Evolutionary conservation across 345 rosid genomes (phyloP).

Genomic region (Heritiera fomes): DNA sequence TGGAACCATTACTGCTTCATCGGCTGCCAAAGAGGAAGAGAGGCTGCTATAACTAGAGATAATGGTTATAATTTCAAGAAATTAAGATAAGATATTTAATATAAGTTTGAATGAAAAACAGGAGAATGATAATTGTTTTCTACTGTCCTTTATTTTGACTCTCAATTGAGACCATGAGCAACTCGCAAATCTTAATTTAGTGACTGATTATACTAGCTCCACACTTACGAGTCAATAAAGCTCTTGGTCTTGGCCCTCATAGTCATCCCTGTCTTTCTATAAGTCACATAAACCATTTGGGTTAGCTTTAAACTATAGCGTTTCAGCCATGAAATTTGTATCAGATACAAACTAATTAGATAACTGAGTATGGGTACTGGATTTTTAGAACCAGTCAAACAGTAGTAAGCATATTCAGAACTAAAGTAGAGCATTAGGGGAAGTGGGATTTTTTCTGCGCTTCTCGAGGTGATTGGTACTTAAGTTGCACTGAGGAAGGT

Average conservation of each 20-base stretch:
- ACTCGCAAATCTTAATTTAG: slow-evolving; percentile 25
- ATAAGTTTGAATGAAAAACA: not conserved
- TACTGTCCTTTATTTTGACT: not conserved
- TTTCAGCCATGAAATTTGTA: slow-evolving; percentile 3
- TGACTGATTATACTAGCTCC: slow-evolving; percentile 14
- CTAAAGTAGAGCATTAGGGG: slow-evolving; percentile 27
- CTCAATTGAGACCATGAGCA: slow-evolving; percentile 19
- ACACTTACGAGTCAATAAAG: slow-evolving; percentile 1
- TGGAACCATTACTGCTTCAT: not conserved
- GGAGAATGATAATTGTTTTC: not conserved
- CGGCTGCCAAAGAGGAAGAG: not conserved
- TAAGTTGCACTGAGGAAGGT: slow-evolving; percentile 35
- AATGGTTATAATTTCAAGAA: slow-evolving; percentile 1
- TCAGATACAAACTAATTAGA: slow-evolving; percentile 13
- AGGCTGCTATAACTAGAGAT: not conserved
- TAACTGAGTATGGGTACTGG: slow-evolving; percentile 12
- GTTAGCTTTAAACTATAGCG: slow-evolving; percentile 22
- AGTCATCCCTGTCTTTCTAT: not conserved
- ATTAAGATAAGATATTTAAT: not conserved
- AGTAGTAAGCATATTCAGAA: slow-evolving; percentile 32
- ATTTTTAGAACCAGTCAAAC: slow-evolving; percentile 13
- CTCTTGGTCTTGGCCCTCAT: slow-evolving; percentile 16
- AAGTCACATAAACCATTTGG: slow-evolving; percentile 2
- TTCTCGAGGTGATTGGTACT: slow-evolving; percentile 28
- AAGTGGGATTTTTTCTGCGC: slow-evolving; percentile 20